These are phyloP conservation scores for Populus deltoides DNA, from an alignment of 345 rosid species.

Conservation along the genomic window DNA sequence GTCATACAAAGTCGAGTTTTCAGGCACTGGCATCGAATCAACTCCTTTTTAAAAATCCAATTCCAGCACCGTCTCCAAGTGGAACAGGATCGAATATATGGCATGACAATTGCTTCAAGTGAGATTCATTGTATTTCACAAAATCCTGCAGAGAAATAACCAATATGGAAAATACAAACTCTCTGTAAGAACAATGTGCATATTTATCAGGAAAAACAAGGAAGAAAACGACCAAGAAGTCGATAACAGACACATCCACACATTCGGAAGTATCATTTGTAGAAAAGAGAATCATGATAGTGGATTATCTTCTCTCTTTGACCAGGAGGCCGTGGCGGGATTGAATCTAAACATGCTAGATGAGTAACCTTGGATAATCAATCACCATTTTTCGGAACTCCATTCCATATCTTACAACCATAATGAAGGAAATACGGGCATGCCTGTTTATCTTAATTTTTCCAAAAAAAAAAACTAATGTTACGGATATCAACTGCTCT, in stretches of 20 bases:
- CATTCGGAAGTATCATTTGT: neutral
- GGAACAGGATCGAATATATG: slow-evolving; percentile 70
- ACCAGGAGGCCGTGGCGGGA: neutral
- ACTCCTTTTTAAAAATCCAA: slow-evolving; percentile 80
- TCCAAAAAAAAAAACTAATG: neutral
- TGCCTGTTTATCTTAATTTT: neutral
- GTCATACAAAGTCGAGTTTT: slow-evolving; percentile 71
- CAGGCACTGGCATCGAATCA: slow-evolving; percentile 56
- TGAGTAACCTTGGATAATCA: neutral
- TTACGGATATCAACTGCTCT: neutral
- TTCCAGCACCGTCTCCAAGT: slow-evolving; percentile 91
- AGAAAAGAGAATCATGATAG: neutral
- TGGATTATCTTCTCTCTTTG: neutral
- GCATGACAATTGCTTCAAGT: slow-evolving; percentile 61
- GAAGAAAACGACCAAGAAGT: neutral
- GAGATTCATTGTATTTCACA: slow-evolving; percentile 60
- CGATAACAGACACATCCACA: neutral
- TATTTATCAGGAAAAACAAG: neutral
- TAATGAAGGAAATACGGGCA: neutral
- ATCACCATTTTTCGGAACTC: too few species aligned
- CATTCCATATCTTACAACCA: neutral
- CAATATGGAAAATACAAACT: slow-evolving; percentile 12
- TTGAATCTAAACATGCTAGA: neutral
- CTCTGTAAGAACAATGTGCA: neutral
- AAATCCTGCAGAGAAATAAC: slow-evolving; percentile 52